Conservation (phyloP, 2,329 filamentous ascomycete species). For the Plenodomus biglobosus region DNA sequence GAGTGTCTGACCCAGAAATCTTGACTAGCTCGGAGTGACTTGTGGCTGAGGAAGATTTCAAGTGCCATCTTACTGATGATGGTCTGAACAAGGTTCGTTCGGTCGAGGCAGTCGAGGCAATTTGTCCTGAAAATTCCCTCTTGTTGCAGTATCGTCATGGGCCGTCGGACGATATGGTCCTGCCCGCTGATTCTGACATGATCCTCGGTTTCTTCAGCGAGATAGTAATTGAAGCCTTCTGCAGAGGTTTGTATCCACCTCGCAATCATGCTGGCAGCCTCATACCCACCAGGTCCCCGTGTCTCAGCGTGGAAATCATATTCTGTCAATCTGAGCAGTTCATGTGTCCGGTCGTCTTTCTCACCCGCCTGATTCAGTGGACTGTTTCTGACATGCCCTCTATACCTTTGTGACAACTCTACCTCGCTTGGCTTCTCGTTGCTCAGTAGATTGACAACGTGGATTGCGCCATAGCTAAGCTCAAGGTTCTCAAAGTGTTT, state of each 20-base stretch:
- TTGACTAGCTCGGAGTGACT: slow-evolving; percentile 66
- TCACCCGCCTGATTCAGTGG: slow-evolving; percentile 66
- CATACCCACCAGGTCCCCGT: slow-evolving; percentile 80
- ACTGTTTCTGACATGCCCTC: slow-evolving; percentile 73
- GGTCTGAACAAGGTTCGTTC: slow-evolving; percentile 94
- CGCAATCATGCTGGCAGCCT: slow-evolving; percentile 83
- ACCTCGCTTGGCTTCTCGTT: slow-evolving; percentile 83
- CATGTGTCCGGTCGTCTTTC: slow-evolving; percentile 62
- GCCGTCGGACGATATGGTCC: slow-evolving; percentile 42
- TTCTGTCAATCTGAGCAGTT: slow-evolving; percentile 77
- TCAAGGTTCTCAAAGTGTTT: slow-evolving; percentile 91
- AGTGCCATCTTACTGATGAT: slow-evolving; percentile 93
- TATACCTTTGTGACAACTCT: slow-evolving; percentile 79
- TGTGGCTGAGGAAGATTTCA: slow-evolving; percentile 77
- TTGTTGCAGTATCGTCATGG: slow-evolving; percentile 78
- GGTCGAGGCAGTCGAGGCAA: slow-evolving; percentile 91
- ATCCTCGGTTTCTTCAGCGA: slow-evolving; percentile 72
- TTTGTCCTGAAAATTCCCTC: slow-evolving; percentile 96
- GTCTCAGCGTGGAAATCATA: slow-evolving; percentile 98
- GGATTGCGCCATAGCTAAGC: slow-evolving; percentile 82
- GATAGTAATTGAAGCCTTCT: slow-evolving; percentile 88
- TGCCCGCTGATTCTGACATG: slow-evolving; percentile 47
- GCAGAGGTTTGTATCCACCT: slow-evolving; percentile 76
- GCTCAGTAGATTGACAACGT: slow-evolving; percentile 93
- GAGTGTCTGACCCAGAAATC: slow-evolving; percentile 94